These are phyloP conservation scores for Eremothecium sinecaudum DNA, from an alignment of 1,139 yeast genomes.

Conservation along the genomic window DNA sequence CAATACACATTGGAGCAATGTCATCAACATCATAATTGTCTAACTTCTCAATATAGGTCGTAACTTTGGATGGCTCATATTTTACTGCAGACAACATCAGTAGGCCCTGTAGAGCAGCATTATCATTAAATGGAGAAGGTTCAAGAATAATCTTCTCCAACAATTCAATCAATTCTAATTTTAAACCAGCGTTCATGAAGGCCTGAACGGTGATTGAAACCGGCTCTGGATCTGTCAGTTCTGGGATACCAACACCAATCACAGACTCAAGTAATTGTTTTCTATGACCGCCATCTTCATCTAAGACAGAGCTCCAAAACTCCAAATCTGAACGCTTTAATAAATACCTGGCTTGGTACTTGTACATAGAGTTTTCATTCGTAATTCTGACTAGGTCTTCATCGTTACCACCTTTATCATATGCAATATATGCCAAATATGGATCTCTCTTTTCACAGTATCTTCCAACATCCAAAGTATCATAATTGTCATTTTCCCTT, in stretches of 20 bases:
- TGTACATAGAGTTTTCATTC: conserved; percentile 95
- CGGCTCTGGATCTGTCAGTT: conserved; percentile 89
- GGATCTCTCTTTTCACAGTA: conserved; percentile 99
- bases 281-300: conserved; percentile 72
- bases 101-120: conserved; percentile 88
- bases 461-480: conserved; percentile 89
- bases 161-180: conserved; percentile 85
- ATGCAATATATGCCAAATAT: conserved; percentile 91
- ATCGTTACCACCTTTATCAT: conserved; percentile 90
- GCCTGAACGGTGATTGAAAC: conserved; percentile 94
- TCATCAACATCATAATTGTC: conserved; percentile 90
- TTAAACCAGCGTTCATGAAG: conserved; percentile 91
- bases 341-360: conserved; percentile 94
- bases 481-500: conserved; percentile 81
- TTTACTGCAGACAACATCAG: conserved; percentile 88
- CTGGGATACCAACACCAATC: conserved; percentile 94
- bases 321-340: conserved; percentile 72
- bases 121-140: conserved; percentile 94
- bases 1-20: conserved; percentile 87
- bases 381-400: conserved; percentile 83
- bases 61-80: conserved; percentile 83
- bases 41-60: conserved; percentile 74
- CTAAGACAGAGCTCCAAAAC: conserved; percentile 74
- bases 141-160: conserved; percentile 92
- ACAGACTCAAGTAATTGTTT: conserved; percentile 89